A percentile compares a stretch with the other conserved stretches of the same genome.
Conservation (phyloP, 2,329 filamentous ascomycete species). For the Stromatinia cepivora region DNA sequence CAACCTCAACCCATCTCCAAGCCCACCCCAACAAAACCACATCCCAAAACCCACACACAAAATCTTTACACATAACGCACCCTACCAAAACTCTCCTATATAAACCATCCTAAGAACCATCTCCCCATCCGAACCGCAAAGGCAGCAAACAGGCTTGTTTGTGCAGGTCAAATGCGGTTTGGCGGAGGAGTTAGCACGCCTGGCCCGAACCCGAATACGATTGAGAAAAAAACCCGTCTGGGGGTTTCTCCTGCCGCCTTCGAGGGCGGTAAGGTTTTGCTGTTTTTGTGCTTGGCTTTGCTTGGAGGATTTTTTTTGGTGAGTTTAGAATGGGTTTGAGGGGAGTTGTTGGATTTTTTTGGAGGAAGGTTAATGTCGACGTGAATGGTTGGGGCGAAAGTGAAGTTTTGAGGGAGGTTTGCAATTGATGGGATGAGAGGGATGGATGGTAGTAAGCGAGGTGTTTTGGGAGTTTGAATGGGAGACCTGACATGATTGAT, state of each 20-base stretch:
- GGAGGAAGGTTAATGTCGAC: not conserved
- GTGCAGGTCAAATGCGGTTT: slow-evolving; percentile 11
- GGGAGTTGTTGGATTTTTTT: not conserved
- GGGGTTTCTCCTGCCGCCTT: not conserved
- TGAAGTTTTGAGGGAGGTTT: not conserved
- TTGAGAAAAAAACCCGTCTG: slow-evolving; percentile 3
- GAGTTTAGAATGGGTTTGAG: accelerated
- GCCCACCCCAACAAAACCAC: not conserved
- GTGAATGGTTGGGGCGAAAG: not conserved
- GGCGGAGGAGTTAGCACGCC: slow-evolving; percentile 14
- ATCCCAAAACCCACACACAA: not conserved
- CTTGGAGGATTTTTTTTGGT: no score
- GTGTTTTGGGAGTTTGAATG: not conserved
- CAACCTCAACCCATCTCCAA: not conserved
- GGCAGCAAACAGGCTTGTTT: slow-evolving; percentile 9
- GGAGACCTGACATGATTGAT: not conserved
- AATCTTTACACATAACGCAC: not conserved
- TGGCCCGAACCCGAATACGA: slow-evolving; percentile 15
- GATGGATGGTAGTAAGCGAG: not conserved
- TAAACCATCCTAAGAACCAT: not conserved
- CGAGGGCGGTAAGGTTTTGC: slow-evolving; percentile 6
- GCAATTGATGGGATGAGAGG: not conserved
- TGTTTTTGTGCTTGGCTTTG: not conserved
- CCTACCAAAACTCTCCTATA: not conserved
- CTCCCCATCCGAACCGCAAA: not conserved